Base-by-base conservation (phyloP, 768 basidiomycete genomes). In the Agrocybe chaxingu region DNA sequence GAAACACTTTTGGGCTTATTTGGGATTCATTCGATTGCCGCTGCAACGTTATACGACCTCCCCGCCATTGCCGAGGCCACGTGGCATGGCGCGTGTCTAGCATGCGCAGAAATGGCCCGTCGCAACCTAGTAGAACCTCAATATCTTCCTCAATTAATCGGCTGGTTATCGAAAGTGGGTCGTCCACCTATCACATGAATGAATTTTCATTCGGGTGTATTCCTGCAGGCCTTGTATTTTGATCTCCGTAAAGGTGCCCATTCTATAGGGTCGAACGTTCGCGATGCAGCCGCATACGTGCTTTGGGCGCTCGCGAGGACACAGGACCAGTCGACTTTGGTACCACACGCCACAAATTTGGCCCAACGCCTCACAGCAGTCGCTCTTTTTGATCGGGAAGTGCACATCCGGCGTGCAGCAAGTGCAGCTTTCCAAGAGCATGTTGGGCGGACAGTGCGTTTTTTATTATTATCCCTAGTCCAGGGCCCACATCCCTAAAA, bases 381-480 rank as follows among this genome's bases (percentile, higher is more conserved):
- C 19, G 83, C 96, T 1, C 70, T 92, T 30, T 95, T 84, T 63
- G 97, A 99, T 71, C 81, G 97, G 31, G 97, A 99, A 67, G 84
- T 98, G 29, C 91, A 92, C 54, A 93, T 99, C 48, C 80, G 97
- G 19, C 74, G 97, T 57, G 96, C 97, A 10, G 95, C 95, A 9
- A 98, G 96, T 66, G 97, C 97, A 12, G 92, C 95, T 9, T 98
- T 92, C 65, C 97, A 99, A 68, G 97, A 99, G 70, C 87, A 88
- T 61, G 97, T 98, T 35, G 97, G 97, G 9, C 76, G 97, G 63
- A 87, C 88, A 72, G 96, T 97, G 62, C 24, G 42, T 47, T 8
- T 38, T 37, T 39, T 37, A 13, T 32, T 48, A 37, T 31, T 45
- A 44, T 43, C 11, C 32, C 46, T 4, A 40, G 37, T 46, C 46